Evolutionary conservation across 495 filamentous ascomycete genomes (phyloP).

Genomic region (Neurospora intermedia): DNA sequence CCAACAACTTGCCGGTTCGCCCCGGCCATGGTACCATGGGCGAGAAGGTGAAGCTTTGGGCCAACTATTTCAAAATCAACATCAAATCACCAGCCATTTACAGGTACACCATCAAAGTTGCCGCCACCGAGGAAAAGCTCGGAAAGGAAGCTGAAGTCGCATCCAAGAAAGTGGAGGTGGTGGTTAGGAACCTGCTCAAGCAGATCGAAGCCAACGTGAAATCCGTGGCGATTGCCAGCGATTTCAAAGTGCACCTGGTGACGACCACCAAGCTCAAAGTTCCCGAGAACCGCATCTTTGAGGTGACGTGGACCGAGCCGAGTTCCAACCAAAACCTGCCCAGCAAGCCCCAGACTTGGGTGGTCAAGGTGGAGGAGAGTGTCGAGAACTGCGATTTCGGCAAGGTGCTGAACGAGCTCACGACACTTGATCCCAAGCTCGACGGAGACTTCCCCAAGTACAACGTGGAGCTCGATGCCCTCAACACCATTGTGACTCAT

Average conservation of each 20-base stretch:
- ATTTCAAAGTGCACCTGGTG: slow-evolving; percentile 46
- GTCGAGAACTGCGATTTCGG: slow-evolving; percentile 30
- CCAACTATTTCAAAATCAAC: slow-evolving; percentile 53
- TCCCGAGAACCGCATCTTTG: slow-evolving; percentile 18
- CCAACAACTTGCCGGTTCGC: slow-evolving; percentile 30
- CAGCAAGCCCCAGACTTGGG: slow-evolving; percentile 19
- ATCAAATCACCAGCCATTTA: slow-evolving; percentile 25
- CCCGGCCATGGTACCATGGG: slow-evolving; percentile 53
- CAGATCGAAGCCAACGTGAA: slow-evolving; percentile 12
- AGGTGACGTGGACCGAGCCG: slow-evolving; percentile 36
- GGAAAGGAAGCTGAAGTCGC: slow-evolving; percentile 25
- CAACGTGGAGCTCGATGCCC: slow-evolving; percentile 32
- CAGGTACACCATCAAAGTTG: slow-evolving; percentile 26
- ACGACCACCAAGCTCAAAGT: slow-evolving; percentile 27
- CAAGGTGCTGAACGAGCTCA: slow-evolving; percentile 42
- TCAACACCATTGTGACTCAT: slow-evolving; percentile 39
- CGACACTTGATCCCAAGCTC: slow-evolving; percentile 30
- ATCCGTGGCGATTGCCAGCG: slow-evolving; percentile 37
- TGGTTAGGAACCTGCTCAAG: slow-evolving; percentile 29
- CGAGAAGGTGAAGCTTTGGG: slow-evolving; percentile 40
- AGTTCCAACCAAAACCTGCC: slow-evolving; percentile 15
- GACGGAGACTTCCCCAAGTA: slow-evolving; percentile 30
- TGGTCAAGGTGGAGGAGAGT: slow-evolving; percentile 33
- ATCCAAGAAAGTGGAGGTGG: slow-evolving; percentile 38
- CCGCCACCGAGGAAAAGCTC: slow-evolving; percentile 24